Percentiles rank a stretch among this genome's conserved stretches.
Evolutionary conservation across 306 rosid species (phyloP).

Genomic region (Corylus heterophylla): DNA sequence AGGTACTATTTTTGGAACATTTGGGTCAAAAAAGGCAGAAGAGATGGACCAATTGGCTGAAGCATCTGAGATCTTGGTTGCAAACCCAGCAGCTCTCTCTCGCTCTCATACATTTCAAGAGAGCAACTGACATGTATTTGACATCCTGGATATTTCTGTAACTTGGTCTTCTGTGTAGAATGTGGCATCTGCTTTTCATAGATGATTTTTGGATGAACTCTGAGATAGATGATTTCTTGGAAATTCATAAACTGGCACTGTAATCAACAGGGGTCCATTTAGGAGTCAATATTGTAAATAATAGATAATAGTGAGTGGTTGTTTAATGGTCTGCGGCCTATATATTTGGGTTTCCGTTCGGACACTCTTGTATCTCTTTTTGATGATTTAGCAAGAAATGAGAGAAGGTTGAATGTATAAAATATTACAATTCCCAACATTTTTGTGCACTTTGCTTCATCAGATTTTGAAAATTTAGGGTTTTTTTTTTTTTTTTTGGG

Average conservation of each 20-base stretch:
- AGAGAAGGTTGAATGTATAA: no score
- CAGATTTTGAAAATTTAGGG: no score
- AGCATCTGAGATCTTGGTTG: constrained; percentile 44
- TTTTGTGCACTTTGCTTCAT: no score
- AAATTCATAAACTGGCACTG: background rate
- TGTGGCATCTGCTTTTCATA: background rate
- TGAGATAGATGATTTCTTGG: background rate
- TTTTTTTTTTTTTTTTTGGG: no score
- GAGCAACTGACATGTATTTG: constrained; percentile 33
- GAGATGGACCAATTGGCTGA: constrained; percentile 33
- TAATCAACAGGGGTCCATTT: background rate
- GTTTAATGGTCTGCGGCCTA: no score
- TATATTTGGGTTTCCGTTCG: no score
- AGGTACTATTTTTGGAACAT: constrained; percentile 8
- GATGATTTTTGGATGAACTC: background rate
- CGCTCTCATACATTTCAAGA: constrained; percentile 35
- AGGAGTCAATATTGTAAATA: background rate
- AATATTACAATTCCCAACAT: no score
- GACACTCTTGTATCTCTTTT: no score
- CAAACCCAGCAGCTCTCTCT: constrained; percentile 41
- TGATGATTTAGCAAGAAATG: no score
- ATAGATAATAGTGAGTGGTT: background rate
- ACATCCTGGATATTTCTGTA: constrained; percentile 29
- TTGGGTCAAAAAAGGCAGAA: constrained; percentile 33
- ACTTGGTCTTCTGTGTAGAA: background rate